Evolutionary conservation across 768 basidiomycete genomes (phyloP).

Genomic region (Termitomyces sp.): DNA sequence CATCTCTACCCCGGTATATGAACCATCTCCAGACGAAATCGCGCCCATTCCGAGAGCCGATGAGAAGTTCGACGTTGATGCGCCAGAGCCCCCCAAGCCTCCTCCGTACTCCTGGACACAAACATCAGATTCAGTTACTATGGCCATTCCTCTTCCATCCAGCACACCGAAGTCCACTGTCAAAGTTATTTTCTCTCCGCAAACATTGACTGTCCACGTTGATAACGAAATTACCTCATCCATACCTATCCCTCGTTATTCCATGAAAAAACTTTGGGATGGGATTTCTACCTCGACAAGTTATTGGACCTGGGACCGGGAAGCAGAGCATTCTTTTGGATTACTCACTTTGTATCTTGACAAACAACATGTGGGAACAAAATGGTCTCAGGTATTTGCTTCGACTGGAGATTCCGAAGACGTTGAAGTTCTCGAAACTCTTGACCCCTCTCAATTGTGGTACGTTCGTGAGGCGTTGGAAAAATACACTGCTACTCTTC

Average conservation of each 20-base stretch:
- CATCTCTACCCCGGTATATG: constrained; percentile 31
- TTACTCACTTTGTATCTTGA: constrained; percentile 80
- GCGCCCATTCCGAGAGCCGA: constrained; percentile 60
- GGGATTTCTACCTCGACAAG: constrained; percentile 70
- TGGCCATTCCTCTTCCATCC: constrained; percentile 81
- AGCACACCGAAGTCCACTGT: constrained; percentile 58
- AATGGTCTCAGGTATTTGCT: constrained; percentile 86
- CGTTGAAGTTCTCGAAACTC: constrained; percentile 77
- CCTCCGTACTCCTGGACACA: constrained; percentile 94
- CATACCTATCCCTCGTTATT: constrained; percentile 50
- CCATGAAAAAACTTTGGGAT: constrained; percentile 71
- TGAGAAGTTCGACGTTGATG: constrained; percentile 45
- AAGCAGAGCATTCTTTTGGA: constrained; percentile 61
- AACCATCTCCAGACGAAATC: constrained; percentile 61
- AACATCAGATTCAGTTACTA: constrained; percentile 71
- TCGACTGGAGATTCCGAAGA: constrained; percentile 40
- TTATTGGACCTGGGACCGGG: constrained; percentile 90
- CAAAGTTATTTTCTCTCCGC: constrained; percentile 57
- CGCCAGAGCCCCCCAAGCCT: constrained; percentile 39
- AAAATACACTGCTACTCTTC: constrained; percentile 72
- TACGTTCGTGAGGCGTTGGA: constrained; percentile 76
- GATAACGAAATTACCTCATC: constrained; percentile 27
- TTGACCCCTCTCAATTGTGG: constrained; percentile 80
- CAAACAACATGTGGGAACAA: constrained; percentile 76
- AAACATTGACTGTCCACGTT: constrained; percentile 62